Conservation (phyloP, 108 stramenopile genomes). For the Cyclostephanos invisitatus region DNA sequence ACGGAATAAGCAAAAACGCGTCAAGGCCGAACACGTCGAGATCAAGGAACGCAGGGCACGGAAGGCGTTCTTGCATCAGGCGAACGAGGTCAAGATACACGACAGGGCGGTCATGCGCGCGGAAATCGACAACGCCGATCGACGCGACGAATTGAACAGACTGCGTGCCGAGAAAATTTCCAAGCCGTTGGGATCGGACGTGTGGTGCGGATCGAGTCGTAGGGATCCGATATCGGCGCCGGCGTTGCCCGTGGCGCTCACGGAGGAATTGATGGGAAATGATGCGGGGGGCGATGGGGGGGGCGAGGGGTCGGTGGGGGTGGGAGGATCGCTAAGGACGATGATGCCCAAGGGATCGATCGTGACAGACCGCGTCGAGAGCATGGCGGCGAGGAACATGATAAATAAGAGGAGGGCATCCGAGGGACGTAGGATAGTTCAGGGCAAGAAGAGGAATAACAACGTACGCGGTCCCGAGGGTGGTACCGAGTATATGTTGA, state of each 20-base stretch:
- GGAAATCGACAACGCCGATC: constrained; percentile 20
- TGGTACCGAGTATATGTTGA: constrained; percentile 45
- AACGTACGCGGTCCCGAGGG: constrained; percentile 41
- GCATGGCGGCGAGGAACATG: constrained; percentile 79
- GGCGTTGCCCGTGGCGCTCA: constrained; percentile 77
- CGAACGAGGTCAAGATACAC: constrained; percentile 49
- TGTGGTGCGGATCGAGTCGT: constrained; percentile 48
- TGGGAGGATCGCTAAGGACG: constrained; percentile 61
- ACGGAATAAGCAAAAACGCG: constrained; percentile 81
- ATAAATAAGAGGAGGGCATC: constrained; percentile 54
- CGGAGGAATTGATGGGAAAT: constrained; percentile 52
- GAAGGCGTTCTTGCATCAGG: constrained; percentile 62
- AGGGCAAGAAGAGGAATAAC: constrained; percentile 66
- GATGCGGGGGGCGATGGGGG: too few species aligned
- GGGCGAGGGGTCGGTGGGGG: neutral
- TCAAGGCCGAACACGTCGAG: constrained; percentile 52
- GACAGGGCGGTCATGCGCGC: constrained; percentile 45
- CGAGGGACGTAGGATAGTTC: constrained; percentile 58
- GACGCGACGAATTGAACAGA: constrained; percentile 33
- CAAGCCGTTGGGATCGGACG: constrained; percentile 55
- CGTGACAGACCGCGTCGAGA: constrained; percentile 77
- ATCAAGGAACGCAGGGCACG: constrained; percentile 50
- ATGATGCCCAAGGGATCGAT: constrained; percentile 82
- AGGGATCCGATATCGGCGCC: constrained; percentile 74
- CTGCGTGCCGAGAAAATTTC: constrained; percentile 38